Evolutionary conservation across 805 yeast genomes (phyloP).

Genomic region (Hanseniaspora lindneri): DNA sequence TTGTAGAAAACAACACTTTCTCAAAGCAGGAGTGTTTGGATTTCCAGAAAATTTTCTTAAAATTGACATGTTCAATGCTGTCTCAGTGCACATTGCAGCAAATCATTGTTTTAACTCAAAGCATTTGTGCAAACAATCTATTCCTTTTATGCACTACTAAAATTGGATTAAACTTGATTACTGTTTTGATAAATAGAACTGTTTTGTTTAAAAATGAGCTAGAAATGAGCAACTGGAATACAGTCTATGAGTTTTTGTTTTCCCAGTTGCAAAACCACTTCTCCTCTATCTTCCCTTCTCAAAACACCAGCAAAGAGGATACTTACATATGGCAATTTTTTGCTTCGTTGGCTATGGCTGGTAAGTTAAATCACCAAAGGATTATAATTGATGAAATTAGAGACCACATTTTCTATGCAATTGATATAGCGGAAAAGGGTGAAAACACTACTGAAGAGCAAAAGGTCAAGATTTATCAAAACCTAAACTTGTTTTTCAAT

Average conservation of each 20-base stretch:
- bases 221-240: constrained; percentile 49
- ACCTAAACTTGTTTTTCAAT: constrained; percentile 81
- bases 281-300: constrained; percentile 70
- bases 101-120: constrained; percentile 13
- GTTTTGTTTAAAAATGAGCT: constrained; percentile 80
- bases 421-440: constrained; percentile 48
- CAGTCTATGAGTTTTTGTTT: constrained; percentile 71
- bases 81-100: constrained; percentile 18
- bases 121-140: constrained; percentile 17
- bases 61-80: constrained; percentile 55
- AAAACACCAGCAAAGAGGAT: constrained; percentile 19
- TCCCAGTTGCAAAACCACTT: constrained; percentile 67
- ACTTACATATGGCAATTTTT: constrained; percentile 93
- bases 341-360: constrained; percentile 86
- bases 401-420: constrained; percentile 81
- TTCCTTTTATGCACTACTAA: constrained; percentile 40
- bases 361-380: constrained; percentile 81
- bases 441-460: constrained; percentile 25
- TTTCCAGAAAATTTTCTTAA: constrained; percentile 70
- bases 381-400: constrained; percentile 87
- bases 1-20: constrained; percentile 39
- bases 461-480: constrained; percentile 52
- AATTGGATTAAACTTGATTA: constrained; percentile 74
- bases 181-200: constrained; percentile 83
- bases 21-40: constrained; percentile 40